Evolutionary conservation across 345 rosid species (phyloP), one percentile per base, ranked within the genome.

Genomic region (Zanthoxylum bungeanum): DNA sequence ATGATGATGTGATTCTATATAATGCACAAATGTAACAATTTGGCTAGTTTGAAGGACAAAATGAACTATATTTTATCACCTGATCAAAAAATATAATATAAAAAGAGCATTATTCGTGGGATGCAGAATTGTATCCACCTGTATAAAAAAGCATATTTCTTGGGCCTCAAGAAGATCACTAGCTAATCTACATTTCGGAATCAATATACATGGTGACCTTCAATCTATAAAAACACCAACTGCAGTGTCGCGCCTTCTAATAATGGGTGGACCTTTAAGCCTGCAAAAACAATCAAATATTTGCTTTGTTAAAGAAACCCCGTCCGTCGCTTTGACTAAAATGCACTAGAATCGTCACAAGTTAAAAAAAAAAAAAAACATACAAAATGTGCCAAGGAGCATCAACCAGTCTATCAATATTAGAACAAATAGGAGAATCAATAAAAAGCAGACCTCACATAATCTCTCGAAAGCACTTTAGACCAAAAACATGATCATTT

Each of bases 141-240:
- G 53, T 57, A 61, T 42, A 31, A 12, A 44, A 60, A 44, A 60
- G 56, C 57, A 69, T 63, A 61, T 55, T n/a, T 53, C 68, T 34
- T 36, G 58, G 36, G 60, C 71, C 63, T 70, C 70, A 44, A 74
- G 49, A 63, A 61, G 40, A 66, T 75, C 76, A 64, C 71, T 77
- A 69, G 42, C 80, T 79, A 73, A 63, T 74, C 77, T 78, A 76
- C 59, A 53, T 61, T 71, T 60, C 74, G 64, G 71, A 77, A 64
- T 46, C 78, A 69, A 72, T 78, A 63, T 80, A 82, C 84, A 82
- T 27, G 68, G 19, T 44, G 16, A 55, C 73, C 72, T 22, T 67
- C 64, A 44, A 60, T 60, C 57, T 68, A 72, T 73, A 59, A 37
- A 44, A 49, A 60, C 30, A 52, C 27, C 59, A 55, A 53, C 17